Evolutionary conservation across 108 stramenopile species (phyloP), one percentile per base, ranked within the genome.

Genomic region (Skeletonema grethae): DNA sequence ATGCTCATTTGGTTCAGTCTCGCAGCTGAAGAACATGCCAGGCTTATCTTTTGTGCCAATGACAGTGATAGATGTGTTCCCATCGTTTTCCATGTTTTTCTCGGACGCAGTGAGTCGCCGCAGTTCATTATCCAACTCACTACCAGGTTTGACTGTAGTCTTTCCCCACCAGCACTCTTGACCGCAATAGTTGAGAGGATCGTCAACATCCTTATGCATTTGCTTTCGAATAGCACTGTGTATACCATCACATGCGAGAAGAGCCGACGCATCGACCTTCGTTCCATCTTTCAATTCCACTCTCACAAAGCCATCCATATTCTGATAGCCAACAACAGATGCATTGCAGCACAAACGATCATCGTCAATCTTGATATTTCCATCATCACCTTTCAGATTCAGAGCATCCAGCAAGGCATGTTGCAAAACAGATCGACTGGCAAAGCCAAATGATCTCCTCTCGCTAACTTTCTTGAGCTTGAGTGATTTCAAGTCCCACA

Each of bases 221-320:
- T 11, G 11, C 7, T 29, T 32, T 8, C 77, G 66, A 32, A 67
- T 3, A 15, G 13, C 36, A 15, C 64, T 66, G 38, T 73, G 50
- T 20, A 79, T 74, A 5, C 77, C 77, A 60, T 79, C 77, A 53
- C 77, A 79, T 8, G 66, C 77, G n/a, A 79, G 55, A 34, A 79
- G 29, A 8, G 67, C 72, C 15, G 29, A 61, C n/a, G 72, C 72
- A 13, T 16, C 16, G 5, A 79, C 15, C 16, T 56, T 57, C 5
- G 55, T 20, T 13, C 67, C 67, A 24, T 73, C 20, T 5, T 34
- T 24, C 15, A 60, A 20, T 34, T 60, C 18, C 22, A 60, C 59
- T 24, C 16, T 34, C 13, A 59, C 57, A 4, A 32, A 11, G 15
- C 15, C 43, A 4, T 45, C 15, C 4, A n/a, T 4, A n/a, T 45